Conservation (phyloP, 805 yeast genomes). For the Yarrowia sp. region DNA sequence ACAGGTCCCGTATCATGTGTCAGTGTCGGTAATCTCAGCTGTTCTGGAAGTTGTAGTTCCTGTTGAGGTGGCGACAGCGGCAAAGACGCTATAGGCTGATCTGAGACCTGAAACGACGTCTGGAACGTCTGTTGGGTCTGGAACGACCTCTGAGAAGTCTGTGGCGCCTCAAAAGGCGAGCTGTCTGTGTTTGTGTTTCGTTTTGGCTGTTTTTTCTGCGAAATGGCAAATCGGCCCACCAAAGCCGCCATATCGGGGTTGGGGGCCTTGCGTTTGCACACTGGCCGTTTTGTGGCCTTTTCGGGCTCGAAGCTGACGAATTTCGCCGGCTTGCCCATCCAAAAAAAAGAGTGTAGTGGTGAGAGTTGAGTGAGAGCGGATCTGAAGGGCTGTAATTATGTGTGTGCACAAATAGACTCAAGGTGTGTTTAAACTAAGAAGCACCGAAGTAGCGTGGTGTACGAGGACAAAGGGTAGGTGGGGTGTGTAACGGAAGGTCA, state of each 20-base stretch:
- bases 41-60: conserved; percentile 12
- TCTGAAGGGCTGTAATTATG: neutral
- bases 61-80: conserved; percentile 10
- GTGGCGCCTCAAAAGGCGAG: neutral
- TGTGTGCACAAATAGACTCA: neutral
- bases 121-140: neutral
- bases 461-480: too few species aligned
- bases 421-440: neutral
- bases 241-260: conserved; percentile 1
- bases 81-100: neutral
- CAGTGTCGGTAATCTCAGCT: neutral
- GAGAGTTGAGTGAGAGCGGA: neutral
- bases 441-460: too few species aligned
- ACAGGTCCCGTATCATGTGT: neutral
- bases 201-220: neutral
- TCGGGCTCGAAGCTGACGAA: conserved; percentile 24
- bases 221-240: conserved; percentile 8
- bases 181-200: neutral
- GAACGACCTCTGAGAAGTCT: neutral
- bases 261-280: neutral
- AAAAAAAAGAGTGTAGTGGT: too few species aligned
- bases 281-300: neutral
- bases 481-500: too few species aligned
- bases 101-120: conserved; percentile 1
- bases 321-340: conserved; percentile 16